Base-by-base conservation (phyloP, 176 grass and related monocot species). In the Zoysia japonica region DNA sequence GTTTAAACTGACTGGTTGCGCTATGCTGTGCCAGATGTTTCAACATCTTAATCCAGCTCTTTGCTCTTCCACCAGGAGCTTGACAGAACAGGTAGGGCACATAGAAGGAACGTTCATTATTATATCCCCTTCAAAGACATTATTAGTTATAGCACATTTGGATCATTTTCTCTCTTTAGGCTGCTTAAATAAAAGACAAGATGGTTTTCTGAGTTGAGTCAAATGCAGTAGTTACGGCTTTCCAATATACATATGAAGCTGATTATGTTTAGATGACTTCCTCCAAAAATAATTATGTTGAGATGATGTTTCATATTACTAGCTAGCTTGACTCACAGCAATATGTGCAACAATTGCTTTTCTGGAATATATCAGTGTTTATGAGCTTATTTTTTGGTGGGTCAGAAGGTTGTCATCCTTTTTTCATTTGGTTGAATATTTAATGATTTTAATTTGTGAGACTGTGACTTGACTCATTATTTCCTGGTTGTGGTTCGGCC, bases 381-480 rank as follows among this genome's bases (percentile, higher is more conserved):
- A 37, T 54, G 12, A 3, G 66, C n/a, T 16, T 9, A 53, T 20
- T 68, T 52, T 57, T 36, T 75, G 44, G 13, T n/a, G 20, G 16
- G 44, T 59, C 52, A 52, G 37, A 79, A 40, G 54, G 16, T 54
- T 54, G 66, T 15, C 43, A 7, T 71, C 20, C 39, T 51, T 14
- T 53, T 67, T 68, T 43, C 47, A 47, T 65, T 82, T 77, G 78
- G 71, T 68, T 63, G 72, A 71, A 48, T 11, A 69, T 20, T 62
- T 60, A 60, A 76, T 39, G 47, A 47, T 55, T 64, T 5, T 6
- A 20, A 60, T 19, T 54, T 9, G 14, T 11, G 43, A 54, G 64
- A 78, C 16, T 78, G 42, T 55, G 76, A 78, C 76, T 54, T 17
- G 46, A 42, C 76, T 66, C 11, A 78, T 52, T 65, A 79, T 67